Evolutionary conservation across 2,329 filamentous ascomycete species (phyloP).

Genomic region (Ustilaginoidea virens): DNA sequence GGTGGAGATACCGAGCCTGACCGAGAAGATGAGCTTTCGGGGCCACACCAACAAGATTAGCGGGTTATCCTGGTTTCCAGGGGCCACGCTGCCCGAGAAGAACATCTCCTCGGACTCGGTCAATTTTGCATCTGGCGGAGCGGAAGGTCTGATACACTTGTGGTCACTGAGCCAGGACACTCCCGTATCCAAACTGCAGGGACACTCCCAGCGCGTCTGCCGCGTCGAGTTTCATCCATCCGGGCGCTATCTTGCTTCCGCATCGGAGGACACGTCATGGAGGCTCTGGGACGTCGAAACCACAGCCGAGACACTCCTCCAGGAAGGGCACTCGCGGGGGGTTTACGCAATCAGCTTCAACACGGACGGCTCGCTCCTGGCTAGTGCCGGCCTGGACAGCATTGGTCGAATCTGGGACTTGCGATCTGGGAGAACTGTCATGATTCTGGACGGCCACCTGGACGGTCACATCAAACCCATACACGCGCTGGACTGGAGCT

Average conservation of each 20-base stretch:
- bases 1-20: slow-evolving; percentile 67
- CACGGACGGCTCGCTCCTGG: slow-evolving; percentile 74
- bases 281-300: slow-evolving; percentile 88
- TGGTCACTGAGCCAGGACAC: slow-evolving; percentile 85
- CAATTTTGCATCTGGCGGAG: slow-evolving; percentile 82
- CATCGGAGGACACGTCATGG: slow-evolving; percentile 94
- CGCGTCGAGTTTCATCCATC: slow-evolving; percentile 91
- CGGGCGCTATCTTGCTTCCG: slow-evolving; percentile 76
- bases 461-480: slow-evolving; percentile 78
- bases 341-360: slow-evolving; percentile 89
- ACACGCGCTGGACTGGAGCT: slow-evolving; percentile 81
- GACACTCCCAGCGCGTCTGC: slow-evolving; percentile 77
- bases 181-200: slow-evolving; percentile 65
- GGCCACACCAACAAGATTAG: slow-evolving; percentile 84
- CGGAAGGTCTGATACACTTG: slow-evolving; percentile 72
- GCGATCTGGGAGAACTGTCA: slow-evolving; percentile 80
- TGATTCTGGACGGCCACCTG: slow-evolving; percentile 83
- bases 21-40: slow-evolving; percentile 58
- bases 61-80: slow-evolving; percentile 80
- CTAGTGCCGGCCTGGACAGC: slow-evolving; percentile 85
- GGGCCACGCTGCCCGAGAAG: slow-evolving; percentile 56
- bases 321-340: slow-evolving; percentile 89
- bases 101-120: slow-evolving; percentile 57
- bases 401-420: slow-evolving; percentile 94
- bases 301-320: slow-evolving; percentile 66